Conservation (phyloP, 2,329 filamentous ascomycete species). For the Colletotrichum siamense region DNA sequence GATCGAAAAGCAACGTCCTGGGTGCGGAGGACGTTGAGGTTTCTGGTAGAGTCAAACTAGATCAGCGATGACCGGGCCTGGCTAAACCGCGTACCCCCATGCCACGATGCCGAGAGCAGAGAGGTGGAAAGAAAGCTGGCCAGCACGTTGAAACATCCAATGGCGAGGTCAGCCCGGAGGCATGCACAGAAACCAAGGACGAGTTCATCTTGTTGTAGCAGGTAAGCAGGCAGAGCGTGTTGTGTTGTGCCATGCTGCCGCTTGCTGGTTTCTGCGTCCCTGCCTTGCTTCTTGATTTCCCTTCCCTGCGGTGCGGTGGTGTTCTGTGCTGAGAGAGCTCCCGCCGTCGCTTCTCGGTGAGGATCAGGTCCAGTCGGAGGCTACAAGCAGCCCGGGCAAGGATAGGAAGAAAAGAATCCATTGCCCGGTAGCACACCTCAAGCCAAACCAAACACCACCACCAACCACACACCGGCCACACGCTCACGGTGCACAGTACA, state of each 20-base stretch:
- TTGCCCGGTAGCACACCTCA: background rate
- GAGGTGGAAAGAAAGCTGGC: background rate
- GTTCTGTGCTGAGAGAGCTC: background rate
- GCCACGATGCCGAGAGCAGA: slow-evolving; percentile 3
- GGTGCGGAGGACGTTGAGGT: slow-evolving; percentile 16
- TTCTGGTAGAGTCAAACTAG: slow-evolving; percentile 10
- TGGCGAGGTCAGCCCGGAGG: background rate
- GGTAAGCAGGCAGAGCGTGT: background rate
- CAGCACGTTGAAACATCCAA: slow-evolving; percentile 10
- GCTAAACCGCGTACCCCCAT: background rate
- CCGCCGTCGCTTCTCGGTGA: background rate
- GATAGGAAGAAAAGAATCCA: background rate
- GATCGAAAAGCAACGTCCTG: background rate
- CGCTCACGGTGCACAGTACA: background rate
- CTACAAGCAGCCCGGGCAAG: background rate
- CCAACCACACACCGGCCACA: background rate
- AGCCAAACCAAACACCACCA: background rate
- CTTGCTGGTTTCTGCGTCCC: background rate
- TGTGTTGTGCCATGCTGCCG: background rate
- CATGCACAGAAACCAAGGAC: background rate
- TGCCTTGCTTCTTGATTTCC: background rate
- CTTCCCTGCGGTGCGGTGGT: background rate
- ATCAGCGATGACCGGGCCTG: slow-evolving; percentile 6
- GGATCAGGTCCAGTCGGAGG: background rate
- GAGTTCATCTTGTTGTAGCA: background rate